Evolutionary conservation across 176 grass and related monocot genomes (phyloP).

Genomic region (Poa pratensis): DNA sequence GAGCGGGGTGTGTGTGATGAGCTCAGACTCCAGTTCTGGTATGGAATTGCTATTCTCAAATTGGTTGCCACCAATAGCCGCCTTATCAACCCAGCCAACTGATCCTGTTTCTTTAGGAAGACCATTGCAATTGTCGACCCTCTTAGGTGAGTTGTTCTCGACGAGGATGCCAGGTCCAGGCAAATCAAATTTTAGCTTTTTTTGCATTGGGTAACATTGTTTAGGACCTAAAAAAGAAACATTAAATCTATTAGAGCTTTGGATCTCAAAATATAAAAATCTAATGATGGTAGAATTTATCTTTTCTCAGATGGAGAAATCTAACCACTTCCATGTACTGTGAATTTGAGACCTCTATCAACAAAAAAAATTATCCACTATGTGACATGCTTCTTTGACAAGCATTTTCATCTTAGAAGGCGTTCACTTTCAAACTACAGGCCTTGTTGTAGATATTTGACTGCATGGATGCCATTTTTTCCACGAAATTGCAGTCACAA

Average conservation of each 20-base stretch:
- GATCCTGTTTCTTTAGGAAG: conserved; percentile 36
- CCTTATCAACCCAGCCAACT: conserved; percentile 48
- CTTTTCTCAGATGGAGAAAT: conserved; percentile 5
- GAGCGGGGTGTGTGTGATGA: conserved; percentile 35
- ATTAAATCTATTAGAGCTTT: conserved; percentile 21
- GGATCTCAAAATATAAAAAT: conserved; percentile 32
- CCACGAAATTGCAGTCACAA: conserved; percentile 13
- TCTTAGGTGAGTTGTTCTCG: conserved; percentile 48
- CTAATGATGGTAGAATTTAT: neutral
- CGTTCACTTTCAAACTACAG: conserved; percentile 32
- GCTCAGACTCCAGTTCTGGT: conserved; percentile 39
- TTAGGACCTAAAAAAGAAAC: conserved; percentile 40
- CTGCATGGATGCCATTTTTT: conserved; percentile 6
- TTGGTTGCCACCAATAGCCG: conserved; percentile 45
- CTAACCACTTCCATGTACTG: neutral
- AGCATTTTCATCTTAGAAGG: conserved; percentile 15
- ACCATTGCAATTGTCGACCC: conserved; percentile 34
- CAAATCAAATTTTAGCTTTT: conserved; percentile 56
- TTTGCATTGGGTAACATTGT: conserved; percentile 45
- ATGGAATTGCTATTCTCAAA: conserved; percentile 52
- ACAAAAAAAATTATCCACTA: neutral
- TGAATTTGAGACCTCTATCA: conserved; percentile 10
- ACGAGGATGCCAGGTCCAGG: conserved; percentile 49
- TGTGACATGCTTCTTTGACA: neutral
- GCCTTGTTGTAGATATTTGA: neutral